Evolutionary conservation across 495 filamentous ascomycete genomes (phyloP).

Genomic region (Aspergillus coremiiformis): DNA sequence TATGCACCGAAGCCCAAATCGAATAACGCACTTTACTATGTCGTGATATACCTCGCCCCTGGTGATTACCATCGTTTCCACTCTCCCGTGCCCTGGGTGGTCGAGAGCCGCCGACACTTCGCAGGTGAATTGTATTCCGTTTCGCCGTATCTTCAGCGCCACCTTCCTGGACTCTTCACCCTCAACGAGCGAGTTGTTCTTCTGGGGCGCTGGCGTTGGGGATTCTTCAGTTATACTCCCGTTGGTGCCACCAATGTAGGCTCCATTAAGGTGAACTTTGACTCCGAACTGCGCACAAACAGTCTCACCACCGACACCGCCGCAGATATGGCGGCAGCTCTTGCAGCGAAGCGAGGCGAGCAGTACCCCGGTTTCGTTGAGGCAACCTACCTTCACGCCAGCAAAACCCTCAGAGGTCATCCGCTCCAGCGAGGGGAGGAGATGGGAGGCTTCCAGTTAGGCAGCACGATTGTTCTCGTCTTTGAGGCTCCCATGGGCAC

Average conservation of each 20-base stretch:
- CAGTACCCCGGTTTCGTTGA: conserved; percentile 80
- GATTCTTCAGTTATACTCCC: conserved; percentile 92
- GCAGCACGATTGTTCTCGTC: conserved; percentile 90
- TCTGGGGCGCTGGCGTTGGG: conserved; percentile 89
- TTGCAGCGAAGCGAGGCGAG: conserved; percentile 68
- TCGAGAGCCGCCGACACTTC: conserved; percentile 85
- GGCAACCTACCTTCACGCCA: conserved; percentile 78
- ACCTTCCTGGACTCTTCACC: conserved; percentile 87
- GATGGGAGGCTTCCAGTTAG: conserved; percentile 96
- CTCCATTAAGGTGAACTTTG: conserved; percentile 95
- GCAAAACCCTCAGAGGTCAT: conserved; percentile 69
- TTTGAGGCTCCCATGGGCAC: conserved; percentile 82
- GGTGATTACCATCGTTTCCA: conserved; percentile 99
- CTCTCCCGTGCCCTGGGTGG: conserved; percentile 89
- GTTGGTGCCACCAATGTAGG: conserved; percentile 99
- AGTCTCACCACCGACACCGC: conserved; percentile 81
- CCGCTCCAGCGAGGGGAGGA: conserved; percentile 82
- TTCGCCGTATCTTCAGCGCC: conserved; percentile 86
- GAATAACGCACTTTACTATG: conserved; percentile 74
- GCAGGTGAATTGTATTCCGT: conserved; percentile 94
- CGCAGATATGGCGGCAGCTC: conserved; percentile 72
- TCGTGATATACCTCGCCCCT: conserved; percentile 94
- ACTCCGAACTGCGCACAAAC: conserved; percentile 89
- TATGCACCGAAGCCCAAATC: conserved; percentile 59
- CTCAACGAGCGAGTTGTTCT: conserved; percentile 95